Percentiles rank a stretch among this genome's conserved stretches.
These are phyloP conservation scores for Sporothrix brasiliensis DNA, from an alignment of 2,329 filamentous ascomycete species.

Conservation along the genomic window DNA sequence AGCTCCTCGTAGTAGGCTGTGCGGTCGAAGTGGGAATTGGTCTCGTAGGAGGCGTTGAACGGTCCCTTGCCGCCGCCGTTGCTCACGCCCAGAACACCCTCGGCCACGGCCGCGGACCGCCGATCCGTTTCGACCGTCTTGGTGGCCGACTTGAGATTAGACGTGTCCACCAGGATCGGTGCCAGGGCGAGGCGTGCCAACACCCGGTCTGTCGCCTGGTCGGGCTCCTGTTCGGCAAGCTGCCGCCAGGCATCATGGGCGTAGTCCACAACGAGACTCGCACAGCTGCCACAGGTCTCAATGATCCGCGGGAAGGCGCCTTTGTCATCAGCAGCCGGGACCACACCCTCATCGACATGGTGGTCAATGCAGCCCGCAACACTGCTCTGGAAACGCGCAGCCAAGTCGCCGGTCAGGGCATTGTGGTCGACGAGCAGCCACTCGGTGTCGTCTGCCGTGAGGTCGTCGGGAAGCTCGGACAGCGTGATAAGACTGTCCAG, in stretches of 20 bases:
- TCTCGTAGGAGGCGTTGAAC: not conserved
- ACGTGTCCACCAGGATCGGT: slow-evolving; percentile 73
- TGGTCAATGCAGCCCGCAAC: slow-evolving; percentile 75
- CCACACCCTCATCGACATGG: slow-evolving; percentile 69
- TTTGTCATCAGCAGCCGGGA: slow-evolving; percentile 46
- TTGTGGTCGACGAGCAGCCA: slow-evolving; percentile 86
- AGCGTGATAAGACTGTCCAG: slow-evolving; percentile 66
- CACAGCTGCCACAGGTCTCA: slow-evolving; percentile 70
- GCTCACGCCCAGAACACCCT: slow-evolving; percentile 46
- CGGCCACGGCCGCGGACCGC: slow-evolving; percentile 61
- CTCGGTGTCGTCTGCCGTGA: slow-evolving; percentile 59
- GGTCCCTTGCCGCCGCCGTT: not conserved
- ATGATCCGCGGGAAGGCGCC: slow-evolving; percentile 59
- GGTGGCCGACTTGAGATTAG: slow-evolving; percentile 61
- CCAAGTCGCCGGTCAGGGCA: slow-evolving; percentile 64
- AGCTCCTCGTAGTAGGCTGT: slow-evolving; percentile 62
- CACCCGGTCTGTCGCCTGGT: slow-evolving; percentile 41
- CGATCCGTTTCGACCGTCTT: slow-evolving; percentile 68
- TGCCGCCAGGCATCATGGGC: slow-evolving; percentile 61
- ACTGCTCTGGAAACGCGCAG: slow-evolving; percentile 44
- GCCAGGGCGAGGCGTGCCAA: slow-evolving; percentile 69
- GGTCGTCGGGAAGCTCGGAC: slow-evolving; percentile 50
- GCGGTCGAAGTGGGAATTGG: slow-evolving; percentile 53
- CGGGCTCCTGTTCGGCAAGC: slow-evolving; percentile 47
- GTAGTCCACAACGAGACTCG: slow-evolving; percentile 67